Evolutionary conservation across 805 yeast genomes (phyloP), one percentile per base, ranked within the genome.

Genomic region (Starmerella powellii): DNA sequence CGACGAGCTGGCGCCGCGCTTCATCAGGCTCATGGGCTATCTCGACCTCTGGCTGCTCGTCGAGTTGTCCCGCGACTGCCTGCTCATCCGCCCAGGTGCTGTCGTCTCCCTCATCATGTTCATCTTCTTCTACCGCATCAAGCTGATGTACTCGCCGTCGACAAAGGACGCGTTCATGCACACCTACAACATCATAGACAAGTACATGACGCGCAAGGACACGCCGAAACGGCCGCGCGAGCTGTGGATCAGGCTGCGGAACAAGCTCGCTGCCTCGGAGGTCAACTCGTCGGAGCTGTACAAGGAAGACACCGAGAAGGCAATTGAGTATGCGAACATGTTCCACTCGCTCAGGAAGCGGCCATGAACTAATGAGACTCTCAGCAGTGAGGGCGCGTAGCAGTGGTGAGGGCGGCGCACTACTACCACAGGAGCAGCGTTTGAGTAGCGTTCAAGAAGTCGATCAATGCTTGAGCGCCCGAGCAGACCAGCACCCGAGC

Each of bases 101-200:
- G 72, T 82, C 67, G 50, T 75, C 31, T 50, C 64, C 8, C 34
- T 66, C 34, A 64, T 76, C 1, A 65, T 79, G 18, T 53, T 71
- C 18, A 57, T 69, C 2, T 44, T 74, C 15, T 84, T 86, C 64
- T 68, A 81, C 61, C 78, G 83, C 60, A 58, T 80, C 42, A 74
- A 93, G 59, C 77, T 70, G 53, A 88, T 82, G 56, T 77, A 74
- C 56, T 74, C 85, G 8, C 68, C 75, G 16, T 71, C 75, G 58
- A 76, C 85, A 37, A 73, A 79, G 62, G 68, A 72, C 44, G 73
- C 77, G 19, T 63, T 83, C 55, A 72, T 76, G 61, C 66, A 71
- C 39, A 63, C 78, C 60, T 86, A 78, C 56, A 73, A 74, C 29
- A 61, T 72, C 43, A 49, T 71, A 28, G 80, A 79, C 54, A 72